Conservation (phyloP, 2,329 filamentous ascomycete genomes). For the Venturia effusa region DNA sequence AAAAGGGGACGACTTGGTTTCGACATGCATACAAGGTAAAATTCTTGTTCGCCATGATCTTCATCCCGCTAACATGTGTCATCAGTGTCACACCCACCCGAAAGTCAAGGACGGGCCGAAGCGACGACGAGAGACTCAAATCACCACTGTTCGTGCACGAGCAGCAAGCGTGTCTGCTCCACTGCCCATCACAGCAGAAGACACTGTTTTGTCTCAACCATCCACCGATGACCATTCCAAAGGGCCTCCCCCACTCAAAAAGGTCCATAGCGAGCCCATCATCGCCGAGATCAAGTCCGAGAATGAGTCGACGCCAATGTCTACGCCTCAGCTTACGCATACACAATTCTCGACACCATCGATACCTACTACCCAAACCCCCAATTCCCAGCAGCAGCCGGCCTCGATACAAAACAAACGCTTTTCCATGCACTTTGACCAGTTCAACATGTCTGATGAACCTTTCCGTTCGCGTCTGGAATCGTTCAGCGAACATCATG, state of each 20-base stretch:
- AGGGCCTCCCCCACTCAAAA: not conserved
- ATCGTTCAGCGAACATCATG: slow-evolving; percentile 3
- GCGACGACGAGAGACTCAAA: slow-evolving; percentile 27
- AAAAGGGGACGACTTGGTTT: slow-evolving; percentile 90
- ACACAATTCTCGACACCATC: slow-evolving; percentile 8
- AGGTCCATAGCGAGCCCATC: slow-evolving; percentile 1
- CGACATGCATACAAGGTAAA: slow-evolving; percentile 76
- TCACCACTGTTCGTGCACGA: slow-evolving; percentile 1
- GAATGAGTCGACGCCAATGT: slow-evolving; percentile 5
- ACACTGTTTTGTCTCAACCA: not conserved
- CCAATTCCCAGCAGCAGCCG: not conserved
- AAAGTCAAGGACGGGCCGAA: slow-evolving; percentile 34
- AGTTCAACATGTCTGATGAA: not conserved
- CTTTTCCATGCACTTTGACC: slow-evolving; percentile 4
- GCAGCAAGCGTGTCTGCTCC: not conserved
- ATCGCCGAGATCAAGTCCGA: slow-evolving; percentile 6
- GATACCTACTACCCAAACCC: not conserved
- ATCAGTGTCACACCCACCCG: slow-evolving; percentile 31
- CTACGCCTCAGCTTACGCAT: slow-evolving; percentile 8
- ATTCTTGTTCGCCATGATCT: slow-evolving; percentile 11
- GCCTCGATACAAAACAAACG: not conserved
- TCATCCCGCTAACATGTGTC: not conserved
- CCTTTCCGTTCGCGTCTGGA: slow-evolving; percentile 2
- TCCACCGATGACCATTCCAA: not conserved
- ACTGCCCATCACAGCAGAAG: not conserved